phyloP scores from a whole-genome alignment of 1,139 yeast genomes.

The Suhomyces choctaworum region DNA sequence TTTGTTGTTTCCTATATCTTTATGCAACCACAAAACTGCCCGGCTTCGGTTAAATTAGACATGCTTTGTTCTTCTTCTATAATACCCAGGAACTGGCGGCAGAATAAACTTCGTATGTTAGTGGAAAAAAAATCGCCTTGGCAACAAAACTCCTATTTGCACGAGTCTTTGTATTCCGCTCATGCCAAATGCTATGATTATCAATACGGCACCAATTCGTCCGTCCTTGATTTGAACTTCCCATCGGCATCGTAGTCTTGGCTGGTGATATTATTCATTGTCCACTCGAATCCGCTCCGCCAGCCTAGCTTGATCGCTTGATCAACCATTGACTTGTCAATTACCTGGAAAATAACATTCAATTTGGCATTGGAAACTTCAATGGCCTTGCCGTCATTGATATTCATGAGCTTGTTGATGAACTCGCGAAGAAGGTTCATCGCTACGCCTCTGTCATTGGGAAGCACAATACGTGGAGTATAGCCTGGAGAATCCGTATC shows the following conservation, averaged over 20 bases:
- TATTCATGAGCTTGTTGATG: conserved; percentile 23
- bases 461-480: conserved; percentile 19
- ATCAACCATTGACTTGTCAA: conserved; percentile 27
- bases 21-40: no score
- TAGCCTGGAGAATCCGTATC: conserved; percentile 6
- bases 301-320: conserved; percentile 23
- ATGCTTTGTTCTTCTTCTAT: no score
- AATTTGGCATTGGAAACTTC: conserved; percentile 20
- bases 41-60: no score
- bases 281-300: conserved; percentile 19
- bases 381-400: conserved; percentile 14
- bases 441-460: conserved; percentile 29
- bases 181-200: no score
- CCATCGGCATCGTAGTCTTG: not conserved
- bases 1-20: no score
- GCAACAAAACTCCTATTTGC: no score
- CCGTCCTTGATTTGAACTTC: not conserved
- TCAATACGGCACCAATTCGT: not conserved
- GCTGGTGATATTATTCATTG: conserved; percentile 1
- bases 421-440: conserved; percentile 23
- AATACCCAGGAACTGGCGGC: no score
- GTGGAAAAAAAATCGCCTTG: no score
- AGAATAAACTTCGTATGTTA: no score
- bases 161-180: no score
- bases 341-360: conserved; percentile 21